These are phyloP conservation scores for Begonia peltatifolia DNA, from an alignment of 306 rosid species.

Conservation along the genomic window DNA sequence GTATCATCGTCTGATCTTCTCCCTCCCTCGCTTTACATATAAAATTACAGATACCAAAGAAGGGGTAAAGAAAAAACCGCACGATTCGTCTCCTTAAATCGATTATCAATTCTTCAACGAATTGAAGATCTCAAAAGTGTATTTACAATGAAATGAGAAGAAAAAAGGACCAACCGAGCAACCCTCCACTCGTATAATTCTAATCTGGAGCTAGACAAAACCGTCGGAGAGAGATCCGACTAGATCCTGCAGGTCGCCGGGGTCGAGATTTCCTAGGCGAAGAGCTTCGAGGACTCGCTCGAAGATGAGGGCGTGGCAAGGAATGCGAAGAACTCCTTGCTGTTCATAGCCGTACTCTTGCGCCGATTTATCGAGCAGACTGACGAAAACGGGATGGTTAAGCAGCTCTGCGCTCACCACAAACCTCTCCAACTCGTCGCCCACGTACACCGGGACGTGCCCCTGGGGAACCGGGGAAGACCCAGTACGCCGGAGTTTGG, in stretches of 20 bases:
- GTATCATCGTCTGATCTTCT: no score
- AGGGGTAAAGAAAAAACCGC: no score
- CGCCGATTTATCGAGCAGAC: conserved; percentile 24
- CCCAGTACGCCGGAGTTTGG: no score
- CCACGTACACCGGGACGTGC: no score
- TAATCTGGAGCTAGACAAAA: background rate
- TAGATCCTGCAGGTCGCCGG: conserved; percentile 33
- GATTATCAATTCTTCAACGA: no score
- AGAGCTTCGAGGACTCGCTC: conserved; percentile 71
- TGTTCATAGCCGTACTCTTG: background rate
- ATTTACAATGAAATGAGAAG: no score
- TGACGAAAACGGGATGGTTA: conserved; percentile 67
- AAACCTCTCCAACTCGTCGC: conserved; percentile 12
- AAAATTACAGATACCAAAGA: no score
- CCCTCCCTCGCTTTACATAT: no score
- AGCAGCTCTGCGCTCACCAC: conserved; percentile 57
- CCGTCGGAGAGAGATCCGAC: conserved; percentile 27
- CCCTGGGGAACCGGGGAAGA: conserved; percentile 3
- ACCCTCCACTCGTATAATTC: no score
- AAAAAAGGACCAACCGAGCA: no score
- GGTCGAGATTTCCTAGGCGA: conserved; percentile 30
- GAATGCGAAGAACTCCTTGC: conserved; percentile 60
- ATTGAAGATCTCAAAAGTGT: no score
- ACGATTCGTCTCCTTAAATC: no score
- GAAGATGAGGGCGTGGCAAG: conserved; percentile 57